Evolutionary conservation across 768 basidiomycete genomes (phyloP).

Genomic region (Mycena venus): DNA sequence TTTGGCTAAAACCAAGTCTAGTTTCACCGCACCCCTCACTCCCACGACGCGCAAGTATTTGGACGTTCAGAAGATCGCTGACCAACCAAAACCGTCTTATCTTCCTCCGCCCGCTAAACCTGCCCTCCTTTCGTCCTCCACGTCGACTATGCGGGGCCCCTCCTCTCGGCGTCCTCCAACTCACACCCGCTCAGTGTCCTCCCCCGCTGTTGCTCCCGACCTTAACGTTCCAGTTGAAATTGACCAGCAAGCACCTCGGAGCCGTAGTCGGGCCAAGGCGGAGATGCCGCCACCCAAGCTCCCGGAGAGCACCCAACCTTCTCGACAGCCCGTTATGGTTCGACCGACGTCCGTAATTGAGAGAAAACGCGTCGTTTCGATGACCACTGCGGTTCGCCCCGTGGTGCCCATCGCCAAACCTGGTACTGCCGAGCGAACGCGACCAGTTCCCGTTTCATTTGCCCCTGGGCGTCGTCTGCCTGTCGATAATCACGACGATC

Average conservation of each 20-base stretch:
- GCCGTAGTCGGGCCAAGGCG: conserved; percentile 1
- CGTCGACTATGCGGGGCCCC: conserved; percentile 21
- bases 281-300: conserved; percentile 15
- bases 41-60: conserved; percentile 86
- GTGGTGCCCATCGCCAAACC: background rate
- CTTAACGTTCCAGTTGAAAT: background rate
- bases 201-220: conserved; percentile 24
- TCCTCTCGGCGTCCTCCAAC: conserved; percentile 25
- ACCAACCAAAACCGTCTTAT: conserved; percentile 8
- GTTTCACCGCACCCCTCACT: conserved; percentile 80
- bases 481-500: background rate
- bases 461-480: conserved; percentile 11
- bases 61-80: conserved; percentile 55
- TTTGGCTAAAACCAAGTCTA: conserved; percentile 42
- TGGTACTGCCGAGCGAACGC: conserved; percentile 5
- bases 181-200: conserved; percentile 32
- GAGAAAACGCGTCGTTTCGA: conserved; percentile 30
- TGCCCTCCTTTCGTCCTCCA: conserved; percentile 31
- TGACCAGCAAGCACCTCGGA: conserved; percentile 5
- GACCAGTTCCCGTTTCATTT: conserved; percentile 11
- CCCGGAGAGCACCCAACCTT: background rate
- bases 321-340: conserved; percentile 1
- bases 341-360: conserved; percentile 4
- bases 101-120: conserved; percentile 10
- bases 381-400: conserved; percentile 31